phyloP scores from a whole-genome alignment of 768 basidiomycete genomes.

The Lentinula boryana region DNA sequence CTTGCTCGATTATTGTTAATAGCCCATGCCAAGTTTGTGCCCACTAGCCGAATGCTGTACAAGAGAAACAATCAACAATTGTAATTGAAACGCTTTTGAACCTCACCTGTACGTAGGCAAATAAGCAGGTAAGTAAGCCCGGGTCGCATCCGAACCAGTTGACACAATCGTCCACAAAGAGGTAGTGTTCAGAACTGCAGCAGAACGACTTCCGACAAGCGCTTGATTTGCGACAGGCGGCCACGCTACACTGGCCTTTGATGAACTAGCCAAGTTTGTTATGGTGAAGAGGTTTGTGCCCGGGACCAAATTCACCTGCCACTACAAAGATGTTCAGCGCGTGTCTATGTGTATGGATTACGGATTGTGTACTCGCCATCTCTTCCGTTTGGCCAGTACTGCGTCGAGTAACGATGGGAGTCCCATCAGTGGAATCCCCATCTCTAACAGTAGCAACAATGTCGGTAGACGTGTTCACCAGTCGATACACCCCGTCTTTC shows the following conservation, averaged over 20 bases:
- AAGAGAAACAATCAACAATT: not conserved
- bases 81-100: not conserved
- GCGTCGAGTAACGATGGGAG: not conserved
- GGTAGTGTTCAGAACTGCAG: not conserved
- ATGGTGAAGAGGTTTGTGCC: not conserved
- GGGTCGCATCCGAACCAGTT: not conserved
- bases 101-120: not conserved
- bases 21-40: not conserved
- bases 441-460: not conserved
- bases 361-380: not conserved
- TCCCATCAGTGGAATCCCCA: not conserved
- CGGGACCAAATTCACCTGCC: not conserved
- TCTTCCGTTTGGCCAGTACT: not conserved
- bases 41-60: not conserved
- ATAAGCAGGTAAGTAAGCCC: not conserved
- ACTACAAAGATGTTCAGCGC: not conserved
- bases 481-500: not conserved
- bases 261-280: not conserved
- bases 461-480: not conserved
- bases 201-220: not conserved
- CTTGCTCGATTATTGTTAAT: not conserved
- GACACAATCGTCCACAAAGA: not conserved
- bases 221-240: not conserved
- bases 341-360: not conserved
- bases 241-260: not conserved